Conservation (phyloP, 2,329 filamentous ascomycete genomes). For the Verticillium albo-atrum region DNA sequence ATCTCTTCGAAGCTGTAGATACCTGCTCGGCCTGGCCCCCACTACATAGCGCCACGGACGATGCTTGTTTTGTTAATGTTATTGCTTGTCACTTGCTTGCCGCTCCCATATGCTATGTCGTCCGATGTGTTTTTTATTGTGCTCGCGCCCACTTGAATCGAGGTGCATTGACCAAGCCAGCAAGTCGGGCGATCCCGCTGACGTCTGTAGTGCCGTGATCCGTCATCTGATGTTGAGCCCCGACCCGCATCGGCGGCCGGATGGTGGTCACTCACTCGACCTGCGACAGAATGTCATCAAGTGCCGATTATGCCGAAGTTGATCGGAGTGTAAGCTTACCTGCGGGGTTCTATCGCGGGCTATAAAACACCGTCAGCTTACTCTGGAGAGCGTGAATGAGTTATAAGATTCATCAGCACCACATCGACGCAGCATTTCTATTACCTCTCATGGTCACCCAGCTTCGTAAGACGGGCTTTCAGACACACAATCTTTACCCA, state of each 20-base stretch:
- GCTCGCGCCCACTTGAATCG: no score
- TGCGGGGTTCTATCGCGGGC: not conserved
- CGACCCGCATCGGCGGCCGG: not conserved
- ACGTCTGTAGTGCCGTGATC: not conserved
- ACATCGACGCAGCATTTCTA: not conserved
- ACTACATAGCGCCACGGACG: not conserved
- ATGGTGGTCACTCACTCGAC: not conserved
- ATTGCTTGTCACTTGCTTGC: not conserved
- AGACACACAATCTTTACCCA: no score
- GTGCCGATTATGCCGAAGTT: not conserved
- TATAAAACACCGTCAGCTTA: not conserved
- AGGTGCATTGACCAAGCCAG: no score
- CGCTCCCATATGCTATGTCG: not conserved
- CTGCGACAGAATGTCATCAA: not conserved
- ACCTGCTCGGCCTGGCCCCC: not conserved
- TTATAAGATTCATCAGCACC: not conserved
- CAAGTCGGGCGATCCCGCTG: not conserved
- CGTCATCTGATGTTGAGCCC: not conserved
- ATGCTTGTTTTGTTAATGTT: not conserved
- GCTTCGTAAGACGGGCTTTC: no score
- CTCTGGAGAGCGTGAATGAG: not conserved
- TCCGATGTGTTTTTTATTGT: not conserved
- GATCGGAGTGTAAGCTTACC: not conserved
- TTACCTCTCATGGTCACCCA: not conserved
- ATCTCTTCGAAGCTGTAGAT: not conserved